phyloP scores from a whole-genome alignment of 768 basidiomycete genomes.

The Trametes cinnabarina region DNA sequence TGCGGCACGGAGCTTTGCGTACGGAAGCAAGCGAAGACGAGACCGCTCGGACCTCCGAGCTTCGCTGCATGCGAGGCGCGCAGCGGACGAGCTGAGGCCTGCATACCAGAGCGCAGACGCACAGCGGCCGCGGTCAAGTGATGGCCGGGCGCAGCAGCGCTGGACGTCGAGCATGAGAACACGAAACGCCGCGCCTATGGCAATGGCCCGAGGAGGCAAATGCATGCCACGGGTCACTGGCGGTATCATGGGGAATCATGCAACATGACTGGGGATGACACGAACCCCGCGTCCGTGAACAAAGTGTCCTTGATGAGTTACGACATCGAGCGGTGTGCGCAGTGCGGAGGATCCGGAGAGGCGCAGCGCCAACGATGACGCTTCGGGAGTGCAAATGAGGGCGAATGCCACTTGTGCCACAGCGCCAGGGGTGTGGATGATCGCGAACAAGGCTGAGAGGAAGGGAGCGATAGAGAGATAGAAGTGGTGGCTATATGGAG shows the following conservation, averaged over 20 bases:
- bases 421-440: too few relatives aligned
- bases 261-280: background rate
- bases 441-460: too few relatives aligned
- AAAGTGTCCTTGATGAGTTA: background rate
- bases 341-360: conserved; percentile 12
- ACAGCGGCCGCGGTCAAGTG: conserved; percentile 13
- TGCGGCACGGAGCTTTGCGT: conserved; percentile 2
- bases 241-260: too few relatives aligned
- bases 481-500: background rate
- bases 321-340: conserved; percentile 9
- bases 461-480: too few relatives aligned
- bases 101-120: background rate
- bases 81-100: background rate
- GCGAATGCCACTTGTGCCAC: background rate
- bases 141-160: conserved; percentile 12
- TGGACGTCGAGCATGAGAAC: conserved; percentile 16
- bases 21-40: background rate
- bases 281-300: conserved; percentile 7
- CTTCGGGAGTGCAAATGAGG: background rate
- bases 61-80: background rate
- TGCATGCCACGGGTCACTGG: conserved; percentile 3
- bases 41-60: conserved; percentile 1
- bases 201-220: background rate
- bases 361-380: conserved; percentile 4
- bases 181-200: conserved; percentile 10